These are phyloP conservation scores for Panicum miliaceum DNA, from an alignment of 176 grass and related monocot genomes.

Conservation along the genomic window DNA sequence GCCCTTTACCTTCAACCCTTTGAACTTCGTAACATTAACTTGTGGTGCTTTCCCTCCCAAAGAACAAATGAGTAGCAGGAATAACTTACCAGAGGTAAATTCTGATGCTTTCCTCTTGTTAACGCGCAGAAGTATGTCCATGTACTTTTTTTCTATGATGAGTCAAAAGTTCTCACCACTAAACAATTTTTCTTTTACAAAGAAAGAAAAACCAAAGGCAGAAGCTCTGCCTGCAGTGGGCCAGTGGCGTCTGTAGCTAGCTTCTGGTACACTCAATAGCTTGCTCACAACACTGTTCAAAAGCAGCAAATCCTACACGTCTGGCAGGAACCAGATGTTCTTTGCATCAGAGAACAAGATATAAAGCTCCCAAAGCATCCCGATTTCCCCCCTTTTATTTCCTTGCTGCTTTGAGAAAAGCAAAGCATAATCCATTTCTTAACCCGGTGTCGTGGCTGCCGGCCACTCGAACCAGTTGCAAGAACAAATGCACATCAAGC, in stretches of 20 bases:
- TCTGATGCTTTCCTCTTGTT: too few species aligned
- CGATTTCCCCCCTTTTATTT: conserved; percentile 29
- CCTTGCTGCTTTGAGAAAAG: conserved; percentile 53
- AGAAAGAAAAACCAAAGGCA: neutral
- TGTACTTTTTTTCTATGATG: too few species aligned
- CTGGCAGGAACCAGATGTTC: conserved; percentile 45
- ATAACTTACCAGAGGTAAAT: too few species aligned
- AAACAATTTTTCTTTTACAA: too few species aligned
- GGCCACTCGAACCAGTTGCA: neutral
- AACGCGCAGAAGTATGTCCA: too few species aligned
- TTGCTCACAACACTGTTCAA: neutral
- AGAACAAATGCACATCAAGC: conserved; percentile 34
- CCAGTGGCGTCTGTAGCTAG: neutral
- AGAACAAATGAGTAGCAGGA: too few species aligned
- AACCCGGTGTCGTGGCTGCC: neutral
- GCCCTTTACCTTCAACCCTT: too few species aligned
- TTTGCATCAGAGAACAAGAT: conserved; percentile 50
- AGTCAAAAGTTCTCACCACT: too few species aligned
- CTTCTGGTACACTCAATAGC: conserved; percentile 35
- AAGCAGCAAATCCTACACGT: conserved; percentile 23
- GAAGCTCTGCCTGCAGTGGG: neutral
- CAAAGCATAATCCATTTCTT: conserved; percentile 58
- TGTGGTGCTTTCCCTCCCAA: too few species aligned
- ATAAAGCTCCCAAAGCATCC: conserved; percentile 54
- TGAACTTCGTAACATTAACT: too few species aligned